Evolutionary conservation across 495 filamentous ascomycete genomes (phyloP).

Genomic region (Pseudomonodictys pantanalensis): DNA sequence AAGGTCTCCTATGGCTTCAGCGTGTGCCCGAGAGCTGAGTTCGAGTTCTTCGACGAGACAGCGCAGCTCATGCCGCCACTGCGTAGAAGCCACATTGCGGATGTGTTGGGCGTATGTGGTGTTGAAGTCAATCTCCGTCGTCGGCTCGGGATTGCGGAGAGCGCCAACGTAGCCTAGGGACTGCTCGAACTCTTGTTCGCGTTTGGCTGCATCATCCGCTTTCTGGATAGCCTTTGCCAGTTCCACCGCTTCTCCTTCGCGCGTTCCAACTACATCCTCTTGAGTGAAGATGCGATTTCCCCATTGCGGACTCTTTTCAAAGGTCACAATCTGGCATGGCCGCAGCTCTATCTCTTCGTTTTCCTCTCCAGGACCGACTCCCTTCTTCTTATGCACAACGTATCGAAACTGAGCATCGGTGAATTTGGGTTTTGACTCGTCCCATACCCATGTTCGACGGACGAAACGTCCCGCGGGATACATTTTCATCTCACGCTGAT

Average conservation of each 20-base stretch:
- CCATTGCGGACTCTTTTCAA: not conserved
- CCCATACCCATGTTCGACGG: slow-evolving; percentile 8
- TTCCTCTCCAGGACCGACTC: not conserved
- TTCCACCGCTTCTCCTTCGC: not conserved
- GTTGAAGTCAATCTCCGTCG: not conserved
- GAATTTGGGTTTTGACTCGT: no score
- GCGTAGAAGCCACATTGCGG: not conserved
- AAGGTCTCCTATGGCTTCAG: no score
- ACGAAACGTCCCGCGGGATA: slow-evolving; percentile 15
- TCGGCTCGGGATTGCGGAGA: not conserved
- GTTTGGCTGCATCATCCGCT: not conserved
- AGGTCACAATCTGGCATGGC: not conserved
- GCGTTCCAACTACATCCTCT: not conserved
- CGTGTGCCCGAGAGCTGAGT: no score
- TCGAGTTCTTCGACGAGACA: not conserved
- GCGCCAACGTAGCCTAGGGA: not conserved
- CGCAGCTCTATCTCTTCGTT: not conserved
- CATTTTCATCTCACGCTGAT: not conserved
- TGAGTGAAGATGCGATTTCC: not conserved
- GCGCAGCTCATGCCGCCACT: not conserved
- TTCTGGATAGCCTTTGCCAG: not conserved
- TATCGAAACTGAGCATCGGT: no score
- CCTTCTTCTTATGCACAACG: not conserved
- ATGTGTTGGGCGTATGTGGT: not conserved
- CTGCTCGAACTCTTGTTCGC: not conserved